phyloP scores from a whole-genome alignment of 2,329 filamentous ascomycete species.

The Fusarium papillatum region DNA sequence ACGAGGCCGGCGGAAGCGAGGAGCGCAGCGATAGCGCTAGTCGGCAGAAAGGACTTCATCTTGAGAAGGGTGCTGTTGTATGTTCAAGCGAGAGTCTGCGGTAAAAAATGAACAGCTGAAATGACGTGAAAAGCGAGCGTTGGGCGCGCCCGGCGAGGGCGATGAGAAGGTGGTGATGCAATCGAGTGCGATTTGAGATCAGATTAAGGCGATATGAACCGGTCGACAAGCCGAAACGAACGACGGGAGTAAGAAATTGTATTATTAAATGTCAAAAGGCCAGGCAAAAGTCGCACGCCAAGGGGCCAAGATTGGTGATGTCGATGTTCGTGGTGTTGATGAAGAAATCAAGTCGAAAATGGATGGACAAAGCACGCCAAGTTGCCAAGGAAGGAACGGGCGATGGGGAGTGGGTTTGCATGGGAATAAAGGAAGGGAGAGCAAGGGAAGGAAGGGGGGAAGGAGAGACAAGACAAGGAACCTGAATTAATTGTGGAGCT shows the following conservation, averaged over 20 bases:
- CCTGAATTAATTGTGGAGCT: constrained; percentile 32
- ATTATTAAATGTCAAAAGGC: constrained; percentile 5
- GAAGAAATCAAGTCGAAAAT: constrained; percentile 32
- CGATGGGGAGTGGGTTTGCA: constrained; percentile 23
- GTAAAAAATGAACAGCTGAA: constrained; percentile 7
- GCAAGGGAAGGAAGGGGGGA: constrained; percentile 20
- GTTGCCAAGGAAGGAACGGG: constrained; percentile 43
- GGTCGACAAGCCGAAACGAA: constrained; percentile 2
- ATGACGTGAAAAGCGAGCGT: constrained; percentile 22
- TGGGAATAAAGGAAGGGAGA: constrained; percentile 32
- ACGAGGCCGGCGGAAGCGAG: constrained; percentile 37
- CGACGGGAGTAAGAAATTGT: constrained; percentile 10
- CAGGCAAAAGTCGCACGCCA: neutral
- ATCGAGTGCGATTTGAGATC: neutral
- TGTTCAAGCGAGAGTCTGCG: constrained; percentile 20
- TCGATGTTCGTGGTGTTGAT: constrained; percentile 38
- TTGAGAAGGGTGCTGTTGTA: neutral
- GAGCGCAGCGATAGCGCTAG: constrained; percentile 38
- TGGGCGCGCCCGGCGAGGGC: constrained; percentile 32
- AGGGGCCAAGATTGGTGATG: constrained; percentile 14
- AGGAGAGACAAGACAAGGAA: constrained; percentile 26
- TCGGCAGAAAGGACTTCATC: constrained; percentile 40
- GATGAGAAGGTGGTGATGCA: constrained; percentile 1
- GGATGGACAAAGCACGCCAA: constrained; percentile 28
- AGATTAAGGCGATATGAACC: constrained; percentile 10